Evolutionary conservation across 139 green algal species (phyloP), one percentile per base, ranked within the genome.

Genomic region (Picocystis salinarum): DNA sequence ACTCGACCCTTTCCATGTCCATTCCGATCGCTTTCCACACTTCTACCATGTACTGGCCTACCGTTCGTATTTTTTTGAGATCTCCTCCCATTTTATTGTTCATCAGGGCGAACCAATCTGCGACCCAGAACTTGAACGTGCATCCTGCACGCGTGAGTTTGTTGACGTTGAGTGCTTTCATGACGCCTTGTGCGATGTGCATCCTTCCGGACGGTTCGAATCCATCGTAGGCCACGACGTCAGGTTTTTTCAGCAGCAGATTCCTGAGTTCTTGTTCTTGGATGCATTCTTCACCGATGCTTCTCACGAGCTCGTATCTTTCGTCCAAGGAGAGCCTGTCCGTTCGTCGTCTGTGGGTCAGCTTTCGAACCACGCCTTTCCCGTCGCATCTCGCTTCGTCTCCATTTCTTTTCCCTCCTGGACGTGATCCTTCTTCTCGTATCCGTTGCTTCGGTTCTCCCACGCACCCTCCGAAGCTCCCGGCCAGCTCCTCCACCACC

Each of bases 111-210:
- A 92, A 92, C 77, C 80, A 91, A 55, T 90, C 80, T 5, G 79
- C 79, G 34, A 91, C 74, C 78, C 77, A 74, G 61, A 92, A 92
- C 57, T 94, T 94, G 74, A 99, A 99, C 7, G 62, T 78, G 33
- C 82, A 80, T 6, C 83, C 85, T 11, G 66, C 72, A 58, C 81
- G 77, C 13, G 88, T 96, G 0, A 96, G 74, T 64, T 93, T 93
- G 68, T 97, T 99, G 12, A 99, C 88, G 49, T 97, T 97, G 24
- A 97, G 68, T 18, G 75, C 79, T 64, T 99, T 99, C 66, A 97
- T 73, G 20, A 99, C 88, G 36, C 89, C 89, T 70, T 92, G 86
- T 6, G 87, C 88, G 34, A 97, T 96, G 66, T 97, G 86, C 85
- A 96, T 93, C 24, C 87, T 65, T 0, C 87, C 87, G n/a, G 73